Conservation (phyloP, 2,329 filamentous ascomycete species). For the Alternaria brassicae region DNA sequence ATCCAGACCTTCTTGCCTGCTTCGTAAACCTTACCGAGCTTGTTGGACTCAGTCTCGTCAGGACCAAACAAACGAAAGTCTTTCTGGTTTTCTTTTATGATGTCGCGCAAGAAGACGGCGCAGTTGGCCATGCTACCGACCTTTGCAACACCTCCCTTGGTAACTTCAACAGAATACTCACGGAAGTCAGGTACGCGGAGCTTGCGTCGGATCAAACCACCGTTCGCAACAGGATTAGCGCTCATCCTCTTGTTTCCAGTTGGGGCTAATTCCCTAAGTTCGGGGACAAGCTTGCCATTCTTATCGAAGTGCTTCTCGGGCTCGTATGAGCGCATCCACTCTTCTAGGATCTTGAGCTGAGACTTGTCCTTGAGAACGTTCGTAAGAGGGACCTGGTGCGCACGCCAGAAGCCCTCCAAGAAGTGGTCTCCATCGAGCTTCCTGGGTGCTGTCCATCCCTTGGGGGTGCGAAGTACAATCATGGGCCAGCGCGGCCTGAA, state of each 20-base stretch:
- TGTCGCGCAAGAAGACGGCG: conserved; percentile 70
- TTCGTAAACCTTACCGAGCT: conserved; percentile 74
- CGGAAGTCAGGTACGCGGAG: conserved; percentile 74
- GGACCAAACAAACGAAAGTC: conserved; percentile 80
- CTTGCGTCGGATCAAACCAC: conserved; percentile 70
- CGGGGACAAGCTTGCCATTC: conserved; percentile 67
- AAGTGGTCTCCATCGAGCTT: conserved; percentile 71
- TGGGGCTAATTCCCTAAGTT: conserved; percentile 71
- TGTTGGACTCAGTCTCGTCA: conserved; percentile 84
- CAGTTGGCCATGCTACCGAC: conserved; percentile 74
- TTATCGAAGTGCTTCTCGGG: conserved; percentile 74
- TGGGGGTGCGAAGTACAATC: conserved; percentile 78
- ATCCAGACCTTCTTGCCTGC: conserved; percentile 82
- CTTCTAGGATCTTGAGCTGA: conserved; percentile 72
- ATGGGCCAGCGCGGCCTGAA: conserved; percentile 79
- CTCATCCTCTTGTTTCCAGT: conserved; percentile 74
- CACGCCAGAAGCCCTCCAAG: conserved; percentile 78
- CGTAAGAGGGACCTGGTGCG: conserved; percentile 79
- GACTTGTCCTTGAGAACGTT: conserved; percentile 70
- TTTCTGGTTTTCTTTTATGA: conserved; percentile 68
- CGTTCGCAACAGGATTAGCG: conserved; percentile 77
- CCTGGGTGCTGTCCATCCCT: conserved; percentile 80
- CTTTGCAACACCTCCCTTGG: conserved; percentile 64
- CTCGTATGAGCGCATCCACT: conserved; percentile 79
- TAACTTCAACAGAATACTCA: conserved; percentile 69